phyloP scores from a whole-genome alignment of 257 asterid species.

The Solanum virginianum region DNA sequence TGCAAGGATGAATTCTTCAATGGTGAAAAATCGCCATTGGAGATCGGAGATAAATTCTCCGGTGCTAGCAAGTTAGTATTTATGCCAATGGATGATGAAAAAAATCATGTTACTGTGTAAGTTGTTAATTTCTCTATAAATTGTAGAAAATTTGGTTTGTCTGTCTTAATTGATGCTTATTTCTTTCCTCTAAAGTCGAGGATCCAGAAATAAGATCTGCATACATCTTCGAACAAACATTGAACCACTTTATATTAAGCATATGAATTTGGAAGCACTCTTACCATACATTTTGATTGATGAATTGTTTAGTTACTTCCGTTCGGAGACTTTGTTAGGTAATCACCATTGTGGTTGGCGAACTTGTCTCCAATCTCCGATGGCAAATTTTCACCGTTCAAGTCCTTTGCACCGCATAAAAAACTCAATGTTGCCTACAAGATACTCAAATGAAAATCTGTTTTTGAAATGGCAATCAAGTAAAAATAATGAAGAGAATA shows the following conservation, averaged over 20 bases:
- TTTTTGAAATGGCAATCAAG: not conserved
- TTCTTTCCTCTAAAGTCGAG: not conserved
- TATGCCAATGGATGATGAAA: not conserved
- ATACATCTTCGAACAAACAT: not conserved
- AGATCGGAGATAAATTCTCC: not conserved
- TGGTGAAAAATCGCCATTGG: not conserved
- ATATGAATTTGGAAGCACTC: not conserved
- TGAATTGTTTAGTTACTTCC: not conserved
- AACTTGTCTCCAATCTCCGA: not conserved
- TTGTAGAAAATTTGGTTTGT: not conserved
- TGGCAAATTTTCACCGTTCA: not conserved
- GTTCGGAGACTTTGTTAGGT: no score
- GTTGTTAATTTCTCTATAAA: not conserved
- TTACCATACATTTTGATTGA: not conserved
- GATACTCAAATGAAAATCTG: not conserved
- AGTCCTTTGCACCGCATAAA: not conserved
- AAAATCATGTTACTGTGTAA: not conserved
- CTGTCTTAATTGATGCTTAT: not conserved
- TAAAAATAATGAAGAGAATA: not conserved
- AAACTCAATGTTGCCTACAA: not conserved
- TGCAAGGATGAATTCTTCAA: constrained; percentile 25
- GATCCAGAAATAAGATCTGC: not conserved
- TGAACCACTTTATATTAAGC: not conserved
- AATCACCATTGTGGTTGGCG: no score
- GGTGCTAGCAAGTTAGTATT: not conserved